These are phyloP conservation scores for Teunomyces cretensis DNA, from an alignment of 805 yeast species.

Conservation along the genomic window DNA sequence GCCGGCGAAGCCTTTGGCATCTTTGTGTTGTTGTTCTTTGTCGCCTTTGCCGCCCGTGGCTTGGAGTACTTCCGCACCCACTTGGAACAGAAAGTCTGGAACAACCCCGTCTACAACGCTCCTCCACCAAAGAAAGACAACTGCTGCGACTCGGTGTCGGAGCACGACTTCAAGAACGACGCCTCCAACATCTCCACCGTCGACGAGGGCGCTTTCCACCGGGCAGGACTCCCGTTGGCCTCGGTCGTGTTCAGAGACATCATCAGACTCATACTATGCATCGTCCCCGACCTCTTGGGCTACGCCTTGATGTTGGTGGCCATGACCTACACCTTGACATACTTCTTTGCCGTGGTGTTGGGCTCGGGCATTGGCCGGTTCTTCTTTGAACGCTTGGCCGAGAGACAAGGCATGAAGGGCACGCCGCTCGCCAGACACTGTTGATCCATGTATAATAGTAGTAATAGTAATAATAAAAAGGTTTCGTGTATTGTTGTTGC, in stretches of 20 bases:
- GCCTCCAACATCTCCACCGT: neutral
- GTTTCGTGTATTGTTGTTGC: neutral
- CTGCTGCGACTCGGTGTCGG: constrained; percentile 6
- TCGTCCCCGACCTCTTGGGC: constrained; percentile 63
- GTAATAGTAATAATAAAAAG: neutral
- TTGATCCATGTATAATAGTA: neutral
- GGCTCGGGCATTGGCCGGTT: constrained; percentile 74
- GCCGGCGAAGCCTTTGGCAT: constrained; percentile 74
- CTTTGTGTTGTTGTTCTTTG: constrained; percentile 57
- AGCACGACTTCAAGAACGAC: constrained; percentile 3
- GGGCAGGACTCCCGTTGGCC: constrained; percentile 13
- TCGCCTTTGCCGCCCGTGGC: constrained; percentile 61
- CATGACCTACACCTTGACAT: constrained; percentile 65
- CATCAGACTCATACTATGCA: constrained; percentile 54
- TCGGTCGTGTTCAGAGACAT: constrained; percentile 46
- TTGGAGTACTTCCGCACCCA: constrained; percentile 59
- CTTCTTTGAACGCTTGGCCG: constrained; percentile 59
- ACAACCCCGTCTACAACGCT: constrained; percentile 33
- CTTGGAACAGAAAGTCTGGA: constrained; percentile 66
- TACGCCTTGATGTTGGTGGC: constrained; percentile 78
- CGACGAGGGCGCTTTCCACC: constrained; percentile 13
- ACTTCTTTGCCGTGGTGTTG: constrained; percentile 70
- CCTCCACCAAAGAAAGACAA: constrained; percentile 2
- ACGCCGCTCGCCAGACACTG: constrained; percentile 4
- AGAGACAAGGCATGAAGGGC: constrained; percentile 35